Conservation (phyloP, 2,329 filamentous ascomycete genomes). For the Ophiostoma sp. region DNA sequence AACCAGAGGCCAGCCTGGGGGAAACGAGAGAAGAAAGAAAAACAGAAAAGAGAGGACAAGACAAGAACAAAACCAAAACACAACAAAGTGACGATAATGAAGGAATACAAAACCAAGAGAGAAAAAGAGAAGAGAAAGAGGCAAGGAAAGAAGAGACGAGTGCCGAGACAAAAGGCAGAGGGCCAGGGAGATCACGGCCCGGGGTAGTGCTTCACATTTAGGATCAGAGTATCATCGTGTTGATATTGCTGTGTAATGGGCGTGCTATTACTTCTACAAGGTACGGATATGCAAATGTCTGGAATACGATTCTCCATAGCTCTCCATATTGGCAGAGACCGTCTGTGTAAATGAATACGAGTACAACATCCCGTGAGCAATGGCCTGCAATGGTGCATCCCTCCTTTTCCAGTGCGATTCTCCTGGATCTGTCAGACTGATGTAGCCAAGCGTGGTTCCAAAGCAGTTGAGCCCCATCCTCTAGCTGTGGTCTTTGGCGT, state of each 20-base stretch:
- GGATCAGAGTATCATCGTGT: not conserved
- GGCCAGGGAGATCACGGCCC: conserved; percentile 7
- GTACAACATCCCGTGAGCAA: not conserved
- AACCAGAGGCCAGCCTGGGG: conserved; percentile 3
- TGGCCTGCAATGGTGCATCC: not conserved
- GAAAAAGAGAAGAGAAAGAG: not conserved
- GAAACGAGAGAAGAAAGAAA: not conserved
- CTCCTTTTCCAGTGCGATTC: not conserved
- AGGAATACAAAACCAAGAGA: not conserved
- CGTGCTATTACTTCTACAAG: not conserved
- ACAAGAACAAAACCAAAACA: not conserved
- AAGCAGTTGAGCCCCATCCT: not conserved
- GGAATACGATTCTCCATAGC: not conserved
- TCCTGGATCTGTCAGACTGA: not conserved
- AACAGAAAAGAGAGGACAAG: not conserved
- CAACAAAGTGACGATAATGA: not conserved
- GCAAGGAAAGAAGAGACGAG: not conserved
- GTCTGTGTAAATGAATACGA: not conserved
- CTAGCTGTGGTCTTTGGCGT: not conserved
- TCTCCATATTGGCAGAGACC: not conserved
- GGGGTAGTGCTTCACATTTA: conserved; percentile 9
- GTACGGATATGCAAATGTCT: not conserved
- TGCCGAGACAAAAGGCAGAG: not conserved
- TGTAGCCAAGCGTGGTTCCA: not conserved
- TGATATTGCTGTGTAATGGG: not conserved